A percentile compares a stretch with the other conserved stretches of the same genome.
Evolutionary conservation across 192 early-diverging fungal genomes (phyloP).

Genomic region (Chytriomyces sp.): DNA sequence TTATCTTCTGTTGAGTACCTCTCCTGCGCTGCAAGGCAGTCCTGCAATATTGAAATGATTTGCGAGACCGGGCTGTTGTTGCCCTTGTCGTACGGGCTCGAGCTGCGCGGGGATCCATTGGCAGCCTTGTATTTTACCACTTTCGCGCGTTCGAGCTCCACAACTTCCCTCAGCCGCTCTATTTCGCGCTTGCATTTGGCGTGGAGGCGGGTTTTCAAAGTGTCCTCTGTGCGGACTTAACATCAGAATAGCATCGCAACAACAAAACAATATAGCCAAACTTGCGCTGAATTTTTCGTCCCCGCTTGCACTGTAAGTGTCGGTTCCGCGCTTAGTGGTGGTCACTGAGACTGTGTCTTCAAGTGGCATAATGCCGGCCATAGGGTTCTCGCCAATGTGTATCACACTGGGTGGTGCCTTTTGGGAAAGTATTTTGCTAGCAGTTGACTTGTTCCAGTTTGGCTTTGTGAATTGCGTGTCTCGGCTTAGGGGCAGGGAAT

Average conservation of each 20-base stretch:
- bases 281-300: neutral
- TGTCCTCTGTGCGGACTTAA: neutral
- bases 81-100: too few species aligned
- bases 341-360: neutral
- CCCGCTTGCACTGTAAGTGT: neutral
- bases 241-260: neutral
- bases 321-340: too few species aligned
- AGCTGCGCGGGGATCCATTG: too few species aligned
- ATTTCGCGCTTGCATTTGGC: slow-evolving; percentile 18
- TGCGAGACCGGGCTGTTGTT: too few species aligned
- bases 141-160: slow-evolving; percentile 7
- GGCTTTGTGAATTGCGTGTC: slow-evolving; percentile 16
- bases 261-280: neutral
- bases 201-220: neutral
- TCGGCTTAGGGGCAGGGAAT: slow-evolving; percentile 13
- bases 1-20: neutral
- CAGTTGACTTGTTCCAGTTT: slow-evolving; percentile 45
- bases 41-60: slow-evolving; percentile 6
- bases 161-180: neutral
- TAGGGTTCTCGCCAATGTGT: slow-evolving; percentile 38
- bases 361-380: neutral
- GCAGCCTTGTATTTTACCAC: too few species aligned
- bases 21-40: slow-evolving; percentile 8
- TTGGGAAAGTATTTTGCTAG: slow-evolving; percentile 40
- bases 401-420: slow-evolving; percentile 41